Evolutionary conservation across 2,329 filamentous ascomycete species (phyloP), one percentile per base, ranked within the genome.

Genomic region (Verticillium dahliae): DNA sequence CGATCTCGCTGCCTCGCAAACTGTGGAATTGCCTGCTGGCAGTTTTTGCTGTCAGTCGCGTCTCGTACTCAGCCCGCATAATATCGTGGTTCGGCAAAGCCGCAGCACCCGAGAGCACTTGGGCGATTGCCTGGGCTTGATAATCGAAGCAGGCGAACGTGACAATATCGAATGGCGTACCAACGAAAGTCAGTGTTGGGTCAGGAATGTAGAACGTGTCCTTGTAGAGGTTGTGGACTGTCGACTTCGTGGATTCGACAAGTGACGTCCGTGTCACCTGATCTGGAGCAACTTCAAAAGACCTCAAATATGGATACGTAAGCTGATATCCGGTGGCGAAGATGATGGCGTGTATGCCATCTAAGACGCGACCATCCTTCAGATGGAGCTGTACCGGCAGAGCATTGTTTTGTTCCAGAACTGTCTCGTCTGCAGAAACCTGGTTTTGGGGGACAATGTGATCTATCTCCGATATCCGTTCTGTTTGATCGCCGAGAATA

Each of bases 151-250:
- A 75, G 0, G 85, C 85, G 67, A 90, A 91, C 0, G 88, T 90
- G 0, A 86, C 85, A 0, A 84, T 84, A 67, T 88, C 84, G 67
- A 85, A 89, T 0, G 85, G 86, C 0, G 87, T 82, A 0, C 88
- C 88, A 18, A 90, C 75, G 64, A 90, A 90, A 0, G 79, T 75
- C 0, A 90, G 74, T 0, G 84, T 83, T 0, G 87, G 86, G 63
- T 90, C 87, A 0, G 81, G 80, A 54, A 90, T 89, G 71, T 90
- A 90, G 69, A 89, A 90, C 14, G 90, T 86, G 69, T 91, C 88
- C 62, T 85, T 85, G 75, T 90, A 85, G 1, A 90, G 75, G 65
- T 90, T 90, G 67, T 90, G 88, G 4, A 52, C 45, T 11, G n/a
- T 52, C 13, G 22, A 11, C 18, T 52, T 52, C 9, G 45, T 52